Percentiles rank a stretch among this genome's conserved stretches.
These are phyloP conservation scores for Aspergillus tamarii DNA, from an alignment of 2,329 filamentous ascomycete species.

Conservation along the genomic window DNA sequence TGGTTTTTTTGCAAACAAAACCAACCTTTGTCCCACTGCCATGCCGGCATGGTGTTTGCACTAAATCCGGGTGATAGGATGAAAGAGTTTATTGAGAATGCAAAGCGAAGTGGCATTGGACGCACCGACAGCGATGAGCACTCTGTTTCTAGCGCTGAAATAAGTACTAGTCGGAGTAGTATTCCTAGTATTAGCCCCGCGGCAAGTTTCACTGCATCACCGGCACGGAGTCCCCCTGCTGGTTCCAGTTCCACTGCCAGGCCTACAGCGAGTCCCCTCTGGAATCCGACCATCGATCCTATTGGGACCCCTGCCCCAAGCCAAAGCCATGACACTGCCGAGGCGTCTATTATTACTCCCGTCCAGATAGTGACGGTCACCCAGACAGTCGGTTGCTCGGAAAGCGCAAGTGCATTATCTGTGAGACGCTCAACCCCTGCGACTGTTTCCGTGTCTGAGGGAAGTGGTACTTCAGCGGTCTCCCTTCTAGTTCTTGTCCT, in stretches of 20 bases:
- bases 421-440: neutral
- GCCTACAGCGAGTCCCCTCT: no score
- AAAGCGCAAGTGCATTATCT: neutral
- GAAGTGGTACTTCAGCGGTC: neutral
- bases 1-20: constrained; percentile 32
- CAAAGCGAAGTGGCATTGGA: neutral
- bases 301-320: neutral
- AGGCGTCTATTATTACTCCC: neutral
- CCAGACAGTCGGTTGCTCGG: neutral
- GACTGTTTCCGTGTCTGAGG: neutral
- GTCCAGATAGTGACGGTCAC: neutral
- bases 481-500: neutral
- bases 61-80: constrained; percentile 29
- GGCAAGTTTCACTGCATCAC: neutral
- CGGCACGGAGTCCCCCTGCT: neutral
- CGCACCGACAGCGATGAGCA: neutral
- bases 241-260: neutral
- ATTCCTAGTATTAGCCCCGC: neutral
- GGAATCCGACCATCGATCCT: no score
- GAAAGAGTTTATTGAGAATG: constrained; percentile 20
- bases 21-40: constrained; percentile 23
- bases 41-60: constrained; percentile 32
- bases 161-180: neutral
- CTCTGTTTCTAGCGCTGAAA: neutral
- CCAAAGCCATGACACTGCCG: no score